These are phyloP conservation scores for Stemphylium vesicarium DNA, from an alignment of 2,329 filamentous ascomycete species.

Conservation along the genomic window DNA sequence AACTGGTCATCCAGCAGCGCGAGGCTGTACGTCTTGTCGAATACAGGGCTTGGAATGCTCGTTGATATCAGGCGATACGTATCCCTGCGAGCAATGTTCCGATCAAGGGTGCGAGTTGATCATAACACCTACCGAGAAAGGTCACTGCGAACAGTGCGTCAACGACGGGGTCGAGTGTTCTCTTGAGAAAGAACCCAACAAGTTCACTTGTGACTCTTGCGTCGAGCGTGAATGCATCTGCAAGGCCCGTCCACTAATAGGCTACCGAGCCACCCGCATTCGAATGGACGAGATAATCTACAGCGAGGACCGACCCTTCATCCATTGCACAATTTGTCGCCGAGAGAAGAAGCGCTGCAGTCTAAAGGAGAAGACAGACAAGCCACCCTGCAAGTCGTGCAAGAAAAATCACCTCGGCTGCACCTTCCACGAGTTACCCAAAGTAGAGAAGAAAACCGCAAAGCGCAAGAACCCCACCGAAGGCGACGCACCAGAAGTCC, in stretches of 20 bases:
- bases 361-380: slow-evolving; percentile 34
- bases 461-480: background rate
- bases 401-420: slow-evolving; percentile 34
- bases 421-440: slow-evolving; percentile 36
- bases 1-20: slow-evolving; percentile 41
- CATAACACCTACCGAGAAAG: slow-evolving; percentile 38
- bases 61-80: slow-evolving; percentile 39
- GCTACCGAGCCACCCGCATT: slow-evolving; percentile 26
- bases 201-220: slow-evolving; percentile 31
- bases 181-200: slow-evolving; percentile 23
- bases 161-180: slow-evolving; percentile 24
- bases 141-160: slow-evolving; percentile 40
- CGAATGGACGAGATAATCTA: slow-evolving; percentile 30
- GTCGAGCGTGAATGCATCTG: slow-evolving; percentile 19
- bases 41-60: slow-evolving; percentile 26
- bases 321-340: slow-evolving; percentile 40
- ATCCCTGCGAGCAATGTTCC: slow-evolving; percentile 29
- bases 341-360: slow-evolving; percentile 39
- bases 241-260: slow-evolving; percentile 19
- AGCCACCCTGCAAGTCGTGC: slow-evolving; percentile 45
- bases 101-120: slow-evolving; percentile 42
- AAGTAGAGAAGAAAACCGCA: slow-evolving; percentile 13
- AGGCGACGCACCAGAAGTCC: slow-evolving; percentile 10
- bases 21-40: slow-evolving; percentile 47
- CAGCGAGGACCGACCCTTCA: slow-evolving; percentile 22